Evolutionary conservation across 116 monocot species (phyloP).

Genomic region (Posidonia oceanica): DNA sequence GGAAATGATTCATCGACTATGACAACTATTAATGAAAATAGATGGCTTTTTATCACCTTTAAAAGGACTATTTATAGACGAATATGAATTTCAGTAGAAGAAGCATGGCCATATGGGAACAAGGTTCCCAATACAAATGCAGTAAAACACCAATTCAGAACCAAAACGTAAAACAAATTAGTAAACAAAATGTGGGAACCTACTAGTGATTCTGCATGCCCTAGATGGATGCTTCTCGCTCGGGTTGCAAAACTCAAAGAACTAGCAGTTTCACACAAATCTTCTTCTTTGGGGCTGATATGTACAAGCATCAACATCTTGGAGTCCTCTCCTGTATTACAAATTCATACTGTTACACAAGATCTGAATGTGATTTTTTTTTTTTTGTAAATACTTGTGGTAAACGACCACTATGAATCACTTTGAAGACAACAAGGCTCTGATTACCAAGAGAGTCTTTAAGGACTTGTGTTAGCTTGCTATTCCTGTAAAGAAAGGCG

Average conservation of each 20-base stretch:
- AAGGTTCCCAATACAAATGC: no score
- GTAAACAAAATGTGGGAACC: slow-evolving; percentile 6
- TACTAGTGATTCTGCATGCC: slow-evolving; percentile 40
- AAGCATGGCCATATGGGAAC: no score
- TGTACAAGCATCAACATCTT: slow-evolving; percentile 74
- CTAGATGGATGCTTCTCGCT: slow-evolving; percentile 45
- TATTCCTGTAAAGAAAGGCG: slow-evolving; percentile 76
- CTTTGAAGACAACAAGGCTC: neutral
- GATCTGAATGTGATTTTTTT: neutral
- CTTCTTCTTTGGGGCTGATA: slow-evolving; percentile 58
- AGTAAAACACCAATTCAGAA: no score
- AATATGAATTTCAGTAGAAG: no score
- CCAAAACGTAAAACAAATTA: neutral
- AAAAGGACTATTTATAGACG: no score
- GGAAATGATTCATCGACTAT: neutral
- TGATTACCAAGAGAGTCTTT: slow-evolving; percentile 59
- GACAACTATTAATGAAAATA: neutral
- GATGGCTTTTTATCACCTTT: neutral
- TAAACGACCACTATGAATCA: no score
- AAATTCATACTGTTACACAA: neutral
- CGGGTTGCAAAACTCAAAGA: slow-evolving; percentile 56
- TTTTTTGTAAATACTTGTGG: no score
- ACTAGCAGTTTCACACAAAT: slow-evolving; percentile 56
- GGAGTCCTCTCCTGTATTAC: slow-evolving; percentile 43
- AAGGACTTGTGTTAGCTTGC: slow-evolving; percentile 74